Evolutionary conservation across 768 basidiomycete species (phyloP), one percentile per base, ranked within the genome.

Genomic region (Mycena metata): DNA sequence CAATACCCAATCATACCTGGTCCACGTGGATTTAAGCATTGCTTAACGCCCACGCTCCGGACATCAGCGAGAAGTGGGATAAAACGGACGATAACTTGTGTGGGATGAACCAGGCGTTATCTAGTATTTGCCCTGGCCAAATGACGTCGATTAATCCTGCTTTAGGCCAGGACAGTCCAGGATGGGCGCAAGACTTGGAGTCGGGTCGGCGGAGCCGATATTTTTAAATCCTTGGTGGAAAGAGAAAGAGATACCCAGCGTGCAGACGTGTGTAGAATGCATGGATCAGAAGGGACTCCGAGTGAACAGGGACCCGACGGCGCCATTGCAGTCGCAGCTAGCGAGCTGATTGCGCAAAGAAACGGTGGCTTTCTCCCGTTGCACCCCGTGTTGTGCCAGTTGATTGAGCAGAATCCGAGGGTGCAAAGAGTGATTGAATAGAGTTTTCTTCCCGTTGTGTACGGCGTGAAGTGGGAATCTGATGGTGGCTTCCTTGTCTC

Each of bases 1-100:
- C n/a, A n/a, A n/a, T n/a, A n/a, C n/a, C n/a, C n/a, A n/a, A n/a
- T n/a, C n/a, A n/a, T n/a, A n/a, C n/a, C n/a, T n/a, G n/a, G n/a
- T n/a, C 59, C 69, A 66, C 69, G 69, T 70, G 69, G 64, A 55
- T 60, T 47, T 70, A 66, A 21, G 47, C 49, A 16, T 47, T 47
- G 43, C 17, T 51, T 52, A n/a, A n/a, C 15, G 21, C 26, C 15
- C 46, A 41, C 61, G 33, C 9, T 59, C 26, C 58, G 61, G 62
- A 41, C 10, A 69, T 64, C 62, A 60, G 51, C 50, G 62, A 59
- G 36, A 49, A 47, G 17, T 54, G 39, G 35, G 17, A 23, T n/a
- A 26, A 46, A 6, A 4, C 21, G 9, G 47, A 17, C 26, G n/a
- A 24, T 49, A 19, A 9, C 24, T 35, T 49, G 60, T 49, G 33